Evolutionary conservation across 352 stramenopile species (phyloP).

Genomic region (Achlya hypogyna): DNA sequence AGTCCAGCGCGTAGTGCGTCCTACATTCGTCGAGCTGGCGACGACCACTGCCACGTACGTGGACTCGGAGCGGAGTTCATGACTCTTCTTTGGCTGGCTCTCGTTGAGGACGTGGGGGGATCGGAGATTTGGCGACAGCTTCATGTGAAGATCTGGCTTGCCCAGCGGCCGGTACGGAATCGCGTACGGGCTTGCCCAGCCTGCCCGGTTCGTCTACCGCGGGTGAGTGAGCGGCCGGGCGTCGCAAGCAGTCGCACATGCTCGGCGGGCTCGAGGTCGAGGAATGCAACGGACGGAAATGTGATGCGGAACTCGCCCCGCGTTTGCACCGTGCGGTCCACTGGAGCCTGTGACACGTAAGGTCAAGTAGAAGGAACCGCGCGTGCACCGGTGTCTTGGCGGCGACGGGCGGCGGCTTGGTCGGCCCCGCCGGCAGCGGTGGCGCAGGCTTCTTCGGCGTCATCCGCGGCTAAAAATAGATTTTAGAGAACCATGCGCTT

Average conservation of each 20-base stretch:
- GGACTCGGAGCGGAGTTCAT: not conserved
- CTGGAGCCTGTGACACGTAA: not conserved
- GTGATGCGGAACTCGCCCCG: constrained; percentile 50
- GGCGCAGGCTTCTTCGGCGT: not conserved
- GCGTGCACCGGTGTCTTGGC: not conserved
- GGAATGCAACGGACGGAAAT: constrained; percentile 18
- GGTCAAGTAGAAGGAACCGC: not conserved
- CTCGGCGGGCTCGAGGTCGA: not conserved
- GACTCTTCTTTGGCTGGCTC: constrained; percentile 24
- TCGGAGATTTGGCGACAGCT: constrained; percentile 46
- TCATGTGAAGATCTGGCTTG: constrained; percentile 54
- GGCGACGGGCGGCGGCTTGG: not conserved
- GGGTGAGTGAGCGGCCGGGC: constrained; percentile 13
- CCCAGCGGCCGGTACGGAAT: constrained; percentile 61
- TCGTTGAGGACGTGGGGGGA: constrained; percentile 29
- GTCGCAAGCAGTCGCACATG: not conserved
- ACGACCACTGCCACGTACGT: too few relatives aligned
- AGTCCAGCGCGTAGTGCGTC: constrained; percentile 27
- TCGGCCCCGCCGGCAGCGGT: not conserved
- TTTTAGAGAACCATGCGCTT: not conserved
- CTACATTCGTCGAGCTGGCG: constrained; percentile 41
- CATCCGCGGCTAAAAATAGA: not conserved
- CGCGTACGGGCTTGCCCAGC: constrained; percentile 62
- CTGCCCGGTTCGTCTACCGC: constrained; percentile 19
- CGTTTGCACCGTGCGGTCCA: constrained; percentile 42